Evolutionary conservation across 805 yeast species (phyloP), one percentile per base, ranked within the genome.

Genomic region (Cyberlindnera maritima): DNA sequence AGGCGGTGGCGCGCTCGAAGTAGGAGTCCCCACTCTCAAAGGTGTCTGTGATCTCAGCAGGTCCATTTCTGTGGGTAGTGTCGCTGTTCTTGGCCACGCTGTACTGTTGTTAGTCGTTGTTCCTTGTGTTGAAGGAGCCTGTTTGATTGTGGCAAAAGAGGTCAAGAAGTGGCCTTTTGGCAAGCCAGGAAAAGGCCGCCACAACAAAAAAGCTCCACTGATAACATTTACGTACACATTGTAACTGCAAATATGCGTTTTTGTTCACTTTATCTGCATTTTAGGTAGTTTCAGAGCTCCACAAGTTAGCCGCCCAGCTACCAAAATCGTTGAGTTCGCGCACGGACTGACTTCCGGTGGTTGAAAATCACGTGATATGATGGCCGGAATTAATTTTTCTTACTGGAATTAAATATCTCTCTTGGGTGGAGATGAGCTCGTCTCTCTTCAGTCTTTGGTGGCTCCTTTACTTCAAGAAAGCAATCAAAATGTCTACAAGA

Each of bases 401-500:
- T 19, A n/a, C 9, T 19, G 38, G n/a, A n/a, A n/a, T n/a, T n/a
- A n/a, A n/a, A 21, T 21, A 9, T 26, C 19, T 36, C 28, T 36
- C 11, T 36, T 13, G 20, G 5, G 4, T 28, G 5, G 10, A 23
- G 31, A 26, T 21, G 15, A 23, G 17, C 23, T 23, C 8, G 7
- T 25, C 25, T 21, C 25, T 21, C 25, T 21, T 21, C 25, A 21
- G 8, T 21, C 25, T 21, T 9, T 21, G 9, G 25, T 21, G 25
- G 9, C 25, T 21, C 5, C 25, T 5, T 21, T n/a, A n/a, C n/a
- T 21, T 21, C 25, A 21, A 21, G 25, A 21, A 21, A 31, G 8
- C 11, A 13, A 8, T 12, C 9, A n/a, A 23, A 8, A 54, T 57
- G 58, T 53, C 59, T 1, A 48, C 43, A 3, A 59, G 65, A 53